A percentile compares a stretch with the other conserved stretches of the same genome.
phyloP scores from a whole-genome alignment of 768 basidiomycete genomes.

The Mrakia frigida region DNA sequence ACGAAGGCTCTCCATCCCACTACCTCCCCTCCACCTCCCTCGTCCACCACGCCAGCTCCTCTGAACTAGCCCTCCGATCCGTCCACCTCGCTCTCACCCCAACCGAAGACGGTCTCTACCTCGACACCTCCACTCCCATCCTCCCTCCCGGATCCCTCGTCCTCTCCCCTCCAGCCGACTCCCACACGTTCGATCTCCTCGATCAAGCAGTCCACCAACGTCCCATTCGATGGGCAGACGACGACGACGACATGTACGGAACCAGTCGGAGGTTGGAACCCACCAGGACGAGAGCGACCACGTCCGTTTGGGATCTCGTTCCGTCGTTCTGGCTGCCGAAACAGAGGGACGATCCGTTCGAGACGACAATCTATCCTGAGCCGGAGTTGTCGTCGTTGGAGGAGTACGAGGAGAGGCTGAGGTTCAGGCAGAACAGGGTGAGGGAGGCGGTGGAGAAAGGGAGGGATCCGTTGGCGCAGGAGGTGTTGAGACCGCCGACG shows the following conservation, averaged over 20 bases:
- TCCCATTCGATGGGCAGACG: constrained; percentile 35
- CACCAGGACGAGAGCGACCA: constrained; percentile 3
- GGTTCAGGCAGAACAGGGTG: constrained; percentile 48
- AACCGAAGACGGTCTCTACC: constrained; percentile 1
- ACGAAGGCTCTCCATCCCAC: neutral
- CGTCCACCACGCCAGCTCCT: neutral
- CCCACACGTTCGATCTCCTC: constrained; percentile 35
- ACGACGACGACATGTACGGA: constrained; percentile 4
- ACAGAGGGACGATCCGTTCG: constrained; percentile 33
- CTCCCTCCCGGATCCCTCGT: constrained; percentile 37
- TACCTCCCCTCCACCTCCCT: neutral
- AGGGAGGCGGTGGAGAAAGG: constrained; percentile 33
- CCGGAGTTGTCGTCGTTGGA: constrained; percentile 51
- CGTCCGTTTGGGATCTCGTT: constrained; percentile 21
- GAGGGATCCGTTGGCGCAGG: constrained; percentile 7
- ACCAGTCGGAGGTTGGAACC: neutral
- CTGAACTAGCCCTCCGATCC: neutral
- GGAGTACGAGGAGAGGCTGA: constrained; percentile 57
- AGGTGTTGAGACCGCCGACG: constrained; percentile 13
- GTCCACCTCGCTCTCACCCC: neutral
- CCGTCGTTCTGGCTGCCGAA: constrained; percentile 5
- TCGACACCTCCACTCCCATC: constrained; percentile 33
- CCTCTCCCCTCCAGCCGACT: constrained; percentile 31
- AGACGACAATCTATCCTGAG: constrained; percentile 32
- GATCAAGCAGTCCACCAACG: constrained; percentile 34